These are phyloP conservation scores for Volvox africanus DNA, from an alignment of 139 green algal species.

Conservation along the genomic window DNA sequence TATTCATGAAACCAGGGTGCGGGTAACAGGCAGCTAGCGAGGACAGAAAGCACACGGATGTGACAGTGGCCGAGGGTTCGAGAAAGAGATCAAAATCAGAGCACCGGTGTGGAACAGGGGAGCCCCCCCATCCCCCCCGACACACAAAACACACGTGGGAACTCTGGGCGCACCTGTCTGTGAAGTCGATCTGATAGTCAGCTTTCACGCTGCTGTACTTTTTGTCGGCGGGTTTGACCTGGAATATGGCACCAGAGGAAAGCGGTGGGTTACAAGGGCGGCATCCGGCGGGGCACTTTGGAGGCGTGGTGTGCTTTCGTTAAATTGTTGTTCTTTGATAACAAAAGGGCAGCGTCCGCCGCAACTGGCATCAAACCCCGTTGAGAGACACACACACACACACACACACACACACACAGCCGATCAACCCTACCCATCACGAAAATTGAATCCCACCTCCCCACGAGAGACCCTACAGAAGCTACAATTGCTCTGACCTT, in stretches of 20 bases:
- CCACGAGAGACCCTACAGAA: no score
- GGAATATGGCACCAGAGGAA: neutral
- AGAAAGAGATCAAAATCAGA: no score
- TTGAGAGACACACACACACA: neutral
- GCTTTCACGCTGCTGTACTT: constrained; percentile 76
- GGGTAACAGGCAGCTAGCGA: no score
- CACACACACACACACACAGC: neutral
- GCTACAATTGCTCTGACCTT: constrained; percentile 38
- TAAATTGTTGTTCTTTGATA: no score
- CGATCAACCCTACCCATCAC: neutral
- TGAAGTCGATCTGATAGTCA: constrained; percentile 87
- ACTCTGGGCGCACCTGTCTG: constrained; percentile 56
- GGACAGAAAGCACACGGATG: no score
- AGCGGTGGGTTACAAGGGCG: neutral
- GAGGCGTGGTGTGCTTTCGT: neutral
- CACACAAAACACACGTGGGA: no score
- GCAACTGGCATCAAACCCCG: no score
- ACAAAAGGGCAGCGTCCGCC: no score
- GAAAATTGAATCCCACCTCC: neutral
- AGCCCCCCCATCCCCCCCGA: no score
- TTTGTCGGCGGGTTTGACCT: constrained; percentile 83
- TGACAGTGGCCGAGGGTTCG: no score
- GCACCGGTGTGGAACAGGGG: no score
- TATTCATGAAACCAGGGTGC: no score
- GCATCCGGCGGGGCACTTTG: neutral